Evolutionary conservation across 768 basidiomycete species (phyloP), one percentile per base, ranked within the genome.

Genomic region (Heimioporus sp.): DNA sequence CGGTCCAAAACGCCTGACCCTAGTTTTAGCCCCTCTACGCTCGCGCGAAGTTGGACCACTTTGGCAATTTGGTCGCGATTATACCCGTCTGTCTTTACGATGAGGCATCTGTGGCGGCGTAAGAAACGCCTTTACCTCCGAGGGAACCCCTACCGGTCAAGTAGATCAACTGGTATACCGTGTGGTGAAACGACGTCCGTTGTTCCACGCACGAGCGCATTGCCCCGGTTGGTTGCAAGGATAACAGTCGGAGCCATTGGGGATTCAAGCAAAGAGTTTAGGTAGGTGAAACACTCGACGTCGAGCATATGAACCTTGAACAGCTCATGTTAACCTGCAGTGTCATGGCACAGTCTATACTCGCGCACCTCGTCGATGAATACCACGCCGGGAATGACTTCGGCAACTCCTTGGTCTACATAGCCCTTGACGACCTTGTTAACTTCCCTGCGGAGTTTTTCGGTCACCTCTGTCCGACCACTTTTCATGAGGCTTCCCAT

Each of bases 271-370:
- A 98, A 81, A 11, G 93, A 87, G 70, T 98, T 98, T 35, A 99
- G 81, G 73, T 96, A 99, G 5, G 97, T 98, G 76, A 98, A 99
- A 70, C 95, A 98, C 69, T 99, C 97, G 63, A 98, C 95, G 69
- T 99, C 97, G 54, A 99, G 85, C 96, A 98, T 98, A 73, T 99
- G 97, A 20, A 98, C 96, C 94, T 97, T 62, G 16, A 34, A 2
- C 13, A 16, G 9, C 21, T n/a, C 20, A 7, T 13, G 10, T 68
- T n/a, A 62, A 32, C 38, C 37, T 38, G 5, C 13, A 9, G 38
- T 10, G 11, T 16, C 30, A 10, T 19, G 43, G 28, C 10, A 17
- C 10, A 10, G 55, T 20, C 40, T 31, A 19, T 43, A 45, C 51
- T 37, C 6, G 64, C 80, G 52, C 60, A 97, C 96, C 82, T 99